Evolutionary conservation across 441 rosid species (phyloP).

Genomic region (Heliophila coronopifolia): DNA sequence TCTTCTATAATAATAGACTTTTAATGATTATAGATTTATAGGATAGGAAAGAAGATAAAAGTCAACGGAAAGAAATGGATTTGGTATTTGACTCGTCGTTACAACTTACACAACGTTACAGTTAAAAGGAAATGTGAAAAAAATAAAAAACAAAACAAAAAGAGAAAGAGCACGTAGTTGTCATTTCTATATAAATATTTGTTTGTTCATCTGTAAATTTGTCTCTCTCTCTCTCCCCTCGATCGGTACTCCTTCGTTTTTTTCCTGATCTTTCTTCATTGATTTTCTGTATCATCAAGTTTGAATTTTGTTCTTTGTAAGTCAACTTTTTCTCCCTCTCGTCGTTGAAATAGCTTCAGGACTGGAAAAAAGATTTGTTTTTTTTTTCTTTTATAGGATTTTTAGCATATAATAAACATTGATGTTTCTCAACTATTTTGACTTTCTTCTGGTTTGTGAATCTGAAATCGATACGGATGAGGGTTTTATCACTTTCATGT

Average conservation of each 20-base stretch:
- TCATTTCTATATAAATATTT: conserved; percentile 13
- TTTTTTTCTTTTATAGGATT: too few relatives aligned
- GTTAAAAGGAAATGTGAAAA: neutral
- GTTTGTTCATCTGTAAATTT: conserved; percentile 10
- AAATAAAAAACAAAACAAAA: neutral
- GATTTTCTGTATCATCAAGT: neutral
- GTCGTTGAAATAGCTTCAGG: conserved; percentile 12
- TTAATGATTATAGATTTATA: too few relatives aligned
- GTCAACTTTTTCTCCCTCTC: neutral
- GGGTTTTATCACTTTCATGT: too few relatives aligned
- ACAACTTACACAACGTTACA: conserved; percentile 12
- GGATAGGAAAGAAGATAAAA: neutral
- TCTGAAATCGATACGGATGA: neutral
- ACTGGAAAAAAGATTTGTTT: neutral
- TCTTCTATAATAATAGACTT: too few relatives aligned
- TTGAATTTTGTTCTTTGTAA: conserved; percentile 13
- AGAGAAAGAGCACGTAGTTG: conserved; percentile 4
- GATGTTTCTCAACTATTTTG: too few relatives aligned
- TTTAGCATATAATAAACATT: too few relatives aligned
- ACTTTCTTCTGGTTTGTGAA: too few relatives aligned
- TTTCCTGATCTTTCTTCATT: neutral
- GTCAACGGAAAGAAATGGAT: conserved; percentile 4
- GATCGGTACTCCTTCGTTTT: too few relatives aligned
- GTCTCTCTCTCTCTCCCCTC: conserved; percentile 9
- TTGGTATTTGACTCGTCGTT: conserved; percentile 9